Conservation (phyloP, 257 asterid species). For the Gentiana straminea region DNA sequence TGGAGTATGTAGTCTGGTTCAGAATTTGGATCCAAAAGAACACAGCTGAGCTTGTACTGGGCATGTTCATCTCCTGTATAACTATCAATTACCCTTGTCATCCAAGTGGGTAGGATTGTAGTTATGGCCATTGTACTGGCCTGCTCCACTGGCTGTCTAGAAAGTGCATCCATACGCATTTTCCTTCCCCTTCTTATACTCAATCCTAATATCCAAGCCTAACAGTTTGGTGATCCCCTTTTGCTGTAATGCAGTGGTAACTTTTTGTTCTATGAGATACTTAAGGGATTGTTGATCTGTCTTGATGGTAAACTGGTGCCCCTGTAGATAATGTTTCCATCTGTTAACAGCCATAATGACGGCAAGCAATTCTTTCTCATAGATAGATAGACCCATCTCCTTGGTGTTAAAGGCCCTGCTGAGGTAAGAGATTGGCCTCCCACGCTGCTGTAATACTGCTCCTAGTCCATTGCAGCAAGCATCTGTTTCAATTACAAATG, state of each 20-base stretch:
- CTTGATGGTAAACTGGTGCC: not conserved
- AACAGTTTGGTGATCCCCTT: constrained; percentile 1
- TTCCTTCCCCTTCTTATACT: not conserved
- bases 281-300: too few relatives aligned
- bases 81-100: not conserved
- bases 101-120: not conserved
- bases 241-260: not conserved
- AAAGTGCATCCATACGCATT: not conserved
- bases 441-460: not conserved
- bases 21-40: not conserved
- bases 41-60: not conserved
- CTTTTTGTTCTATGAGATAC: constrained; percentile 6
- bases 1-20: not conserved
- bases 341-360: not conserved
- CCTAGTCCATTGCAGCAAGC: too few relatives aligned
- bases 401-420: not conserved
- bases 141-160: not conserved
- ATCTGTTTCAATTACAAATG: too few relatives aligned
- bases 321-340: constrained; percentile 1
- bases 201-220: too few relatives aligned
- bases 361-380: not conserved
- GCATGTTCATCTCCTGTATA: not conserved
- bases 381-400: not conserved
- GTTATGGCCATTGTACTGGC: not conserved
- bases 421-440: not conserved